A percentile compares a stretch with the other conserved stretches of the same genome.
Evolutionary conservation across 139 green algal species (phyloP).

Genomic region (Yamagishiella unicocca): DNA sequence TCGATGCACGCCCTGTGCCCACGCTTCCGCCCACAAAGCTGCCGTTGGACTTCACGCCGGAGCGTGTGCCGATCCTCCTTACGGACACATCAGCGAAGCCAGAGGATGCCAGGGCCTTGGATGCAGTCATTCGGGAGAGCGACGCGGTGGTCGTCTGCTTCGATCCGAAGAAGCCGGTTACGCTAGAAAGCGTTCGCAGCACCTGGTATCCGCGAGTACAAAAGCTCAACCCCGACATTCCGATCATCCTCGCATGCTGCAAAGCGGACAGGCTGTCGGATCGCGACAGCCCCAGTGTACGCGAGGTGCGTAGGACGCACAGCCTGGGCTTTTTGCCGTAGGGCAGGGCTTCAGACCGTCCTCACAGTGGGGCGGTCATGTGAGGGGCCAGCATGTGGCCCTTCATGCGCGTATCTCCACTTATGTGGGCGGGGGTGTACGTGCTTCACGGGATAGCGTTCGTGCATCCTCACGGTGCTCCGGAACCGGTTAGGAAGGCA

Average conservation of each 20-base stretch:
- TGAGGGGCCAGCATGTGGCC: no score
- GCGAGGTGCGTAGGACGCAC: constrained; percentile 20
- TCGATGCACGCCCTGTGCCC: constrained; percentile 77
- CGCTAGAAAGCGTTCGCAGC: constrained; percentile 69
- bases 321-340: no score
- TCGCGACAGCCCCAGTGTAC: constrained; percentile 12
- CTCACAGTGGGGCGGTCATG: no score
- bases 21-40: constrained; percentile 84
- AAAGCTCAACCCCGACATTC: constrained; percentile 61
- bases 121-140: constrained; percentile 69
- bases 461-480: no score
- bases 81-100: constrained; percentile 82
- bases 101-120: constrained; percentile 75
- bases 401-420: no score
- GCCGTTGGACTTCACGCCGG: constrained; percentile 76
- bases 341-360: no score
- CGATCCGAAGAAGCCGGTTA: constrained; percentile 57
- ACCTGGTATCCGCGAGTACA: constrained; percentile 80
- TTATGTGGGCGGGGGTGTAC: no score
- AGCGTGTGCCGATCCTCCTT: constrained; percentile 80
- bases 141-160: constrained; percentile 88
- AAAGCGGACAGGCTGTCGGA: constrained; percentile 71
- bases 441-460: no score
- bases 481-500: no score
- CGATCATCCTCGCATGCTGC: constrained; percentile 83